Conservation (phyloP, 495 filamentous ascomycete genomes). For the Cairneyella variabilis region DNA sequence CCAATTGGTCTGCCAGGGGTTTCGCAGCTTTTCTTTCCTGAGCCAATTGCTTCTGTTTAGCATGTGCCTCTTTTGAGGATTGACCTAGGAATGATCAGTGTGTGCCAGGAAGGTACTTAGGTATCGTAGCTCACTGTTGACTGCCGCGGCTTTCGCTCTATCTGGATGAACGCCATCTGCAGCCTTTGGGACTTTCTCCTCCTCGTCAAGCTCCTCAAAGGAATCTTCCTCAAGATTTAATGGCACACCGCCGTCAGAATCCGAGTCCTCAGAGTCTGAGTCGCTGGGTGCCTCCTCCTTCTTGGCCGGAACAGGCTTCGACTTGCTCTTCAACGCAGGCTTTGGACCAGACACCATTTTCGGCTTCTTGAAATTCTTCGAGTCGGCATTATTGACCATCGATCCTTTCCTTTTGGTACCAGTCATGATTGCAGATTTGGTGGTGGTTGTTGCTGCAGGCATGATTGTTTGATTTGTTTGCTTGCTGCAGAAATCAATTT, state of each 20-base stretch:
- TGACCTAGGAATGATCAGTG: constrained; percentile 27
- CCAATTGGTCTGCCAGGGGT: constrained; percentile 83
- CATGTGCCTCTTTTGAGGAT: constrained; percentile 78
- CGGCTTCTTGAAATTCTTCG: constrained; percentile 39
- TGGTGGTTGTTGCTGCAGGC: constrained; percentile 22
- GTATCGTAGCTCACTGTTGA: constrained; percentile 21
- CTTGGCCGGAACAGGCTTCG: constrained; percentile 10
- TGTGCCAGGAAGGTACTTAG: neutral
- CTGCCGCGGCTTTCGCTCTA: constrained; percentile 19
- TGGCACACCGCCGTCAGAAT: constrained; percentile 33
- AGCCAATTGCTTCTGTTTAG: constrained; percentile 83
- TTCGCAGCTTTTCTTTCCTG: constrained; percentile 89
- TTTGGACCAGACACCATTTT: constrained; percentile 30
- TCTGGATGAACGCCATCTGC: constrained; percentile 26
- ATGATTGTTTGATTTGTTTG: constrained; percentile 14
- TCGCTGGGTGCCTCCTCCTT: constrained; percentile 14
- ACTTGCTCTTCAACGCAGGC: constrained; percentile 25
- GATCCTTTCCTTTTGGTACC: constrained; percentile 25
- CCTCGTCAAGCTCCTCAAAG: constrained; percentile 13
- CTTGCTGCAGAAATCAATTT: neutral
- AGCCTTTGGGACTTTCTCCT: constrained; percentile 7
- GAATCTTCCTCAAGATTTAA: constrained; percentile 28
- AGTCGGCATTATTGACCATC: constrained; percentile 13
- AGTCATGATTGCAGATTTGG: constrained; percentile 22
- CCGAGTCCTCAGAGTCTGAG: constrained; percentile 28